These are phyloP conservation scores for Multifurca ochricompacta DNA, from an alignment of 768 basidiomycete species.

Conservation along the genomic window DNA sequence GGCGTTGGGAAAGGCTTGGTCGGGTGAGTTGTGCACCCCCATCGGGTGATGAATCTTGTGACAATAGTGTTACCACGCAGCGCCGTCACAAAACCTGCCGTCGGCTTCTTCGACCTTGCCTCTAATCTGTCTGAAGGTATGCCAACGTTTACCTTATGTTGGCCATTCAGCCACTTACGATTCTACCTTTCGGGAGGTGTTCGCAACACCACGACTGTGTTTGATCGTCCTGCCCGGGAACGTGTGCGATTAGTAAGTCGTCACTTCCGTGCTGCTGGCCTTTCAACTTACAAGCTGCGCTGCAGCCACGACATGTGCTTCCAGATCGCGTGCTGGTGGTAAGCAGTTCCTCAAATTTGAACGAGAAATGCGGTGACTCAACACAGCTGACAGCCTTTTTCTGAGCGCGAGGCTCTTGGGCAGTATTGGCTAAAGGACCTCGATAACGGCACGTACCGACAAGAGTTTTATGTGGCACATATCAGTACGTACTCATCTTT, in stretches of 20 bases:
- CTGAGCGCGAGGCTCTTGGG: conserved; percentile 81
- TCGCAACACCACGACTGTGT: conserved; percentile 96
- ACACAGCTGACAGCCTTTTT: conserved; percentile 58
- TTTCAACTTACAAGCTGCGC: conserved; percentile 9
- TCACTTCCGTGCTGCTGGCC: background rate
- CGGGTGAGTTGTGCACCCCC: conserved; percentile 46
- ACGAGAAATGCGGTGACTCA: background rate
- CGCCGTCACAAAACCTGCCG: conserved; percentile 91
- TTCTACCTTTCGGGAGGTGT: conserved; percentile 51
- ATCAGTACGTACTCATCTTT: conserved; percentile 48
- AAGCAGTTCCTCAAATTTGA: conserved; percentile 24
- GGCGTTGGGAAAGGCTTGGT: conserved; percentile 95
- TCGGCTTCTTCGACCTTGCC: conserved; percentile 93
- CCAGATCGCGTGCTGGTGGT: conserved; percentile 84
- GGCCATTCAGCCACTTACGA: background rate
- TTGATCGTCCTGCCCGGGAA: conserved; percentile 86
- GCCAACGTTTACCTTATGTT: conserved; percentile 6
- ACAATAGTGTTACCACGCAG: conserved; percentile 34
- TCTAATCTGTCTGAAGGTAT: conserved; percentile 89
- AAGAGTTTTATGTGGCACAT: conserved; percentile 86
- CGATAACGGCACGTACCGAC: conserved; percentile 78
- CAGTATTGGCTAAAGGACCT: conserved; percentile 97
- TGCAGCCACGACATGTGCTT: conserved; percentile 76
- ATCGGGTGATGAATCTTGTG: background rate
- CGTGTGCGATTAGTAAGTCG: conserved; percentile 66